Evolutionary conservation across 352 stramenopile species (phyloP).

Genomic region (Pythium rishiriense): DNA sequence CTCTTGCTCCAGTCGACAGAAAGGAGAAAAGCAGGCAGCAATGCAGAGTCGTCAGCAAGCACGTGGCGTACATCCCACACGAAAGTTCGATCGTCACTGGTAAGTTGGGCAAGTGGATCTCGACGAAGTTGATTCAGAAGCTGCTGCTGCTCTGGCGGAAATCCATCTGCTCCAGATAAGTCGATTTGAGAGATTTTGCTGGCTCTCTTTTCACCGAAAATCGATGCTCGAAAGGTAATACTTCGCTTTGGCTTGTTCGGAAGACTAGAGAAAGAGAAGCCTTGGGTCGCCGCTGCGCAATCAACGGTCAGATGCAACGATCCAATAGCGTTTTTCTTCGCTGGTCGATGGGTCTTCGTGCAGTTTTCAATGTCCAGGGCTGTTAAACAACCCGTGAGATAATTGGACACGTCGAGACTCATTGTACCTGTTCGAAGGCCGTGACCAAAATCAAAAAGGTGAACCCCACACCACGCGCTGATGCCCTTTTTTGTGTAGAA

Average conservation of each 20-base stretch:
- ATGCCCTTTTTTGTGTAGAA: conserved; percentile 45
- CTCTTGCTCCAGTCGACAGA: conserved; percentile 84
- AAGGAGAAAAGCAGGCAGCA: conserved; percentile 85
- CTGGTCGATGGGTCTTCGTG: conserved; percentile 32
- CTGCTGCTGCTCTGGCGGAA: conserved; percentile 39
- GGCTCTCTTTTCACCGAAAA: conserved; percentile 48
- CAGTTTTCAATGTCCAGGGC: conserved; percentile 80
- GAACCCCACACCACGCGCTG: conserved; percentile 64
- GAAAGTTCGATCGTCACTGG: conserved; percentile 57
- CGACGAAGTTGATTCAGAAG: conserved; percentile 53
- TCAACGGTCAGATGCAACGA: conserved; percentile 50
- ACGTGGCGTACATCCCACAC: conserved; percentile 68
- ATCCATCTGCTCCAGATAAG: conserved; percentile 28
- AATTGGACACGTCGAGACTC: conserved; percentile 45
- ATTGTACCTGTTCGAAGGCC: conserved; percentile 51
- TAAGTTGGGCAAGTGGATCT: conserved; percentile 68
- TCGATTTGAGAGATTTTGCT: conserved; percentile 3
- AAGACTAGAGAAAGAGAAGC: conserved; percentile 66
- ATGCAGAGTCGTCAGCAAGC: conserved; percentile 63
- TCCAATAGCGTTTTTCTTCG: conserved; percentile 39
- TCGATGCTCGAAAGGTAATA: conserved; percentile 69
- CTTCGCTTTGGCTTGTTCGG: conserved; percentile 44
- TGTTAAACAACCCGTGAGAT: conserved; percentile 36
- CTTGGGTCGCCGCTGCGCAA: conserved; percentile 39
- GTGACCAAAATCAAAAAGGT: conserved; percentile 86